A percentile compares a stretch with the other conserved stretches of the same genome.
Conservation (phyloP, 2,329 filamentous ascomycete genomes). For the Didymella exigua region DNA sequence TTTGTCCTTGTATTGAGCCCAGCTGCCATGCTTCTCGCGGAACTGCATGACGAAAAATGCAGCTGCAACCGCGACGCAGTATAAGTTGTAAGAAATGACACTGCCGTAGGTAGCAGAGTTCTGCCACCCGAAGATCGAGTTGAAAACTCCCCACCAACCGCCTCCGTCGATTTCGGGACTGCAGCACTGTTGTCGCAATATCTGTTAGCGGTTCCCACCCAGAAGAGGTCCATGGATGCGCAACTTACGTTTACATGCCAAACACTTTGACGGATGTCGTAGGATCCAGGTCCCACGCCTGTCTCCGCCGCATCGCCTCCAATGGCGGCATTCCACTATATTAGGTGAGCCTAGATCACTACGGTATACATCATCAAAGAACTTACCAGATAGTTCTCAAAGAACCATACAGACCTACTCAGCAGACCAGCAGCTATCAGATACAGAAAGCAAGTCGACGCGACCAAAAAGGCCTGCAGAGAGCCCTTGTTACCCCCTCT, state of each 20-base stretch:
- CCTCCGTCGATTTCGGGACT: slow-evolving; percentile 73
- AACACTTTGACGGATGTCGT: slow-evolving; percentile 75
- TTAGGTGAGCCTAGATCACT: neutral
- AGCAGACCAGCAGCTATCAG: slow-evolving; percentile 81
- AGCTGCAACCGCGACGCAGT: slow-evolving; percentile 75
- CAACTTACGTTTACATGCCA: slow-evolving; percentile 77
- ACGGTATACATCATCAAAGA: slow-evolving; percentile 57
- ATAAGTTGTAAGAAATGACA: slow-evolving; percentile 82
- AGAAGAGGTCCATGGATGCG: neutral
- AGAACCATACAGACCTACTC: slow-evolving; percentile 73
- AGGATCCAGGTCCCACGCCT: slow-evolving; percentile 73
- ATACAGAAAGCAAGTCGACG: slow-evolving; percentile 80
- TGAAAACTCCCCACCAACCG: slow-evolving; percentile 84
- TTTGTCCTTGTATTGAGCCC: neutral
- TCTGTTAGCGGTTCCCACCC: neutral
- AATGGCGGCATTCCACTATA: slow-evolving; percentile 34
- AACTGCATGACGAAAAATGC: slow-evolving; percentile 70
- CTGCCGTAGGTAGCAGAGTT: slow-evolving; percentile 87
- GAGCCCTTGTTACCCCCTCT: slow-evolving; percentile 63
- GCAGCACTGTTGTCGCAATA: slow-evolving; percentile 65
- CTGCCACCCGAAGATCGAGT: slow-evolving; percentile 81
- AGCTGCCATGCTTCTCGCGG: slow-evolving; percentile 57
- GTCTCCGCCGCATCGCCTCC: slow-evolving; percentile 66
- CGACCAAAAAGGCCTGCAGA: slow-evolving; percentile 75
- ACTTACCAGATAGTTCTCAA: slow-evolving; percentile 62